Conservation (phyloP, 148 eudicot genomes). For the Rhododendron simsii region DNA sequence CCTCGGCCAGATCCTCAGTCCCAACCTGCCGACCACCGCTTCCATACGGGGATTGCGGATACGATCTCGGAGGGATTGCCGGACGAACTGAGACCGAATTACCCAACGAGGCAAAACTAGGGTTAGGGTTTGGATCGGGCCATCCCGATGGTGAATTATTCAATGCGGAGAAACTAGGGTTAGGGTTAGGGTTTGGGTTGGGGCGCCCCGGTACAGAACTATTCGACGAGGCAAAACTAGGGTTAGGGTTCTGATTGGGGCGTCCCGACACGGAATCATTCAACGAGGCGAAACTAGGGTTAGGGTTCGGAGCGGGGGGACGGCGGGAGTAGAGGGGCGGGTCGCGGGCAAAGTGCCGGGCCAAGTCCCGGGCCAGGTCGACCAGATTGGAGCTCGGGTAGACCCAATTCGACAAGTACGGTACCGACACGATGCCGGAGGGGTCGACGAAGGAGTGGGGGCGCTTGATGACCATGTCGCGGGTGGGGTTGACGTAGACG, state of each 20-base stretch:
- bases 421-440: slow-evolving; percentile 63
- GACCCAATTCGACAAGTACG: slow-evolving; percentile 77
- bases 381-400: slow-evolving; percentile 75
- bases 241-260: neutral
- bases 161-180: neutral
- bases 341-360: slow-evolving; percentile 48
- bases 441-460: slow-evolving; percentile 70
- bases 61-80: slow-evolving; percentile 39
- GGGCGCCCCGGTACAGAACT: slow-evolving; percentile 16
- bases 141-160: neutral
- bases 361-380: slow-evolving; percentile 55
- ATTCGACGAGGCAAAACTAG: neutral
- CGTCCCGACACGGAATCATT: neutral
- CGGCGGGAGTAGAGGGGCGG: slow-evolving; percentile 87
- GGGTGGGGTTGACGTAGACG: slow-evolving; percentile 79
- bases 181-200: slow-evolving; percentile 18
- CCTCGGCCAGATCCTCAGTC: slow-evolving; percentile 75
- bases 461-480: slow-evolving; percentile 84
- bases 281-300: slow-evolving; percentile 14
- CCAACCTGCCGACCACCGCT: slow-evolving; percentile 26
- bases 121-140: slow-evolving; percentile 28
- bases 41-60: slow-evolving; percentile 59
- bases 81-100: slow-evolving; percentile 17
- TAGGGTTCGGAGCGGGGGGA: slow-evolving; percentile 18
- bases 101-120: neutral